These are phyloP conservation scores for Calonectria leucothoes DNA, from an alignment of 2,329 filamentous ascomycete species.

Conservation along the genomic window DNA sequence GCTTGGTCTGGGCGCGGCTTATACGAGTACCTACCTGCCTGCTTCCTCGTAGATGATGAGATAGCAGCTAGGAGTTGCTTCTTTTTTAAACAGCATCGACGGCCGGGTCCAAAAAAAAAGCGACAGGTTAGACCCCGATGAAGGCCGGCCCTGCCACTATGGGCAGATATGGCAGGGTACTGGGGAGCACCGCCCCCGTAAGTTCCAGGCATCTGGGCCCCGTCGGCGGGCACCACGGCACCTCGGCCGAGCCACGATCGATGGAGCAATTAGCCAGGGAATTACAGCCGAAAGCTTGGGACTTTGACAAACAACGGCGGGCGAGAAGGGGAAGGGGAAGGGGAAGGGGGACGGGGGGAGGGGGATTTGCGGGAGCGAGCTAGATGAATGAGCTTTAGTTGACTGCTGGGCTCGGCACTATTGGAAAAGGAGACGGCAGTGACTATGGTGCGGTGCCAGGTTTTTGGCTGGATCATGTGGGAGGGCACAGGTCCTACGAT, in stretches of 20 bases:
- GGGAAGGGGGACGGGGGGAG: too few species aligned
- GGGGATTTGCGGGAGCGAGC: neutral
- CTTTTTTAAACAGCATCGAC: neutral
- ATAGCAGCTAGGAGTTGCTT: neutral
- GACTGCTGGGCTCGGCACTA: neutral
- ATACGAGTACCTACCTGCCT: too few species aligned
- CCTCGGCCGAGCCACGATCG: constrained; percentile 23
- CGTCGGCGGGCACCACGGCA: constrained; percentile 13
- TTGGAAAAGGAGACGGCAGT: neutral
- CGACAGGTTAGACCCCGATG: constrained; percentile 10
- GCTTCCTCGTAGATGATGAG: neutral
- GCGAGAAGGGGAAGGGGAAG: neutral
- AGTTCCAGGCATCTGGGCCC: constrained; percentile 28
- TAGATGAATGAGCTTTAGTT: neutral
- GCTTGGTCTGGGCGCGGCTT: neutral
- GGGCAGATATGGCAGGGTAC: constrained; percentile 11
- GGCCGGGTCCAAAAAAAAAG: neutral
- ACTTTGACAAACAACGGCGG: constrained; percentile 2
- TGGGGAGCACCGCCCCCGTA: constrained; percentile 12
- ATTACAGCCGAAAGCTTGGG: neutral
- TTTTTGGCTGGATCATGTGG: neutral
- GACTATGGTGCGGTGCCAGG: neutral
- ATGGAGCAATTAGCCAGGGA: constrained; percentile 10
- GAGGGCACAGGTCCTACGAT: neutral
- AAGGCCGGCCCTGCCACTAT: neutral